Evolutionary conservation across 495 filamentous ascomycete species (phyloP), one percentile per base, ranked within the genome.

Genomic region (Lindgomyces ingoldianus): DNA sequence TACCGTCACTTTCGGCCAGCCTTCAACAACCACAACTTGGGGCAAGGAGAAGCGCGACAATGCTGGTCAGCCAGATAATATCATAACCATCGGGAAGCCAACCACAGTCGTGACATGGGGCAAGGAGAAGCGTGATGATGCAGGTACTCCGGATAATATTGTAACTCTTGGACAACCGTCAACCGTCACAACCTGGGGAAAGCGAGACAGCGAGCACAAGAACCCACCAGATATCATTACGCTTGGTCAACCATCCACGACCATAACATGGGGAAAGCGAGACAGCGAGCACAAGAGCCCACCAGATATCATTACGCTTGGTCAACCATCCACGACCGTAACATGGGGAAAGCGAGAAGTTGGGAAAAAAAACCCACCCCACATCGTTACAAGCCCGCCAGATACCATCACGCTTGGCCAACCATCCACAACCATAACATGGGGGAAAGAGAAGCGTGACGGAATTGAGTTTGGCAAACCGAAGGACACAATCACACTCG

Each of bases 231-330:
- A 62, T 25, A 47, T 27, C 8, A 64, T 64, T 22, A 24, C 47
- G 27, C 58, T 62, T 47, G 27, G 18, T 6, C 3, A 24, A 21
- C 49, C 58, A 3, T 60, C 62, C 4, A 60, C 64, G 11, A 36
- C 30, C 4, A 21, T 67, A 18, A 60, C 57, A n/a, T 61, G 64
- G 64, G 57, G 64, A 41, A 67, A 62, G 45, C 49, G 52, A 14
- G 29, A 67, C 22, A 18, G 2, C 14, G 27, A 4, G 9, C 18
- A 39, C 33, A 10, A 55, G 30, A 64, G 10, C 16, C 46, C 22
- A 16, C 27, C 25, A n/a, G 27, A 67, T 33, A 30, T 6, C 19
- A 63, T 68, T 22, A 21, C 57, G 57, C 64, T 67, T 25, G 51
- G 48, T 24, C 22, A 36, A 24, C 57, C 64, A 1, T 60, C 56